These are phyloP conservation scores for Cyclotella sp. DNA, from an alignment of 108 stramenopile genomes.

Conservation along the genomic window DNA sequence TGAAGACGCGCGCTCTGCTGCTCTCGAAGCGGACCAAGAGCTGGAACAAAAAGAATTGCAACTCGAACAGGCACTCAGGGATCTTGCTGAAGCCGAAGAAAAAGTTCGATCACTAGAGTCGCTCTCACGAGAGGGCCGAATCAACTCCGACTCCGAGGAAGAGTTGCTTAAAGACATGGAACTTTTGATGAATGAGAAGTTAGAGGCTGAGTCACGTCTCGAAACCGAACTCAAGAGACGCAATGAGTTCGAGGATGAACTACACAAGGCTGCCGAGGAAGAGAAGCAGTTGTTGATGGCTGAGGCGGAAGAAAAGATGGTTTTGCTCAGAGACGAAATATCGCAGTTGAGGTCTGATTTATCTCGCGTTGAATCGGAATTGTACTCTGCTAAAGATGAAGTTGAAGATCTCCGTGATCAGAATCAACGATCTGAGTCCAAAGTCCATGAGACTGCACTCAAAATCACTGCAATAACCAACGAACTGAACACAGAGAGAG, in stretches of 20 bases:
- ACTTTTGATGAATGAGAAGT: slow-evolving; percentile 54
- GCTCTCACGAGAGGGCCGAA: background rate
- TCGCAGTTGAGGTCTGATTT: slow-evolving; percentile 50
- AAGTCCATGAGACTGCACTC: slow-evolving; percentile 29
- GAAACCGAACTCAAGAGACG: slow-evolving; percentile 51
- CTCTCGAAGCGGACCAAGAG: slow-evolving; percentile 48
- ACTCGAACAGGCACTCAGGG: slow-evolving; percentile 49
- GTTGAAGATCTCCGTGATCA: slow-evolving; percentile 62
- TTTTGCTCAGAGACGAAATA: slow-evolving; percentile 47
- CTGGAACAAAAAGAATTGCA: slow-evolving; percentile 46
- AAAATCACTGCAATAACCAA: slow-evolving; percentile 43
- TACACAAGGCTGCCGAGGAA: slow-evolving; percentile 65
- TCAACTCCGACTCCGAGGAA: slow-evolving; percentile 59
- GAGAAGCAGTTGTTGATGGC: slow-evolving; percentile 70
- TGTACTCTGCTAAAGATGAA: slow-evolving; percentile 61
- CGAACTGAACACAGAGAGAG: slow-evolving; percentile 32
- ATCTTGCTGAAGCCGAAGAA: slow-evolving; percentile 45
- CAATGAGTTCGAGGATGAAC: slow-evolving; percentile 47
- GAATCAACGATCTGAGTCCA: slow-evolving; percentile 41
- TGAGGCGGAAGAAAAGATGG: slow-evolving; percentile 75
- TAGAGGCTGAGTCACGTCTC: slow-evolving; percentile 48
- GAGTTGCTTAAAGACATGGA: slow-evolving; percentile 62
- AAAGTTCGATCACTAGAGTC: slow-evolving; percentile 8
- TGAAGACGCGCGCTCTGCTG: slow-evolving; percentile 61
- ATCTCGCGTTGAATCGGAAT: slow-evolving; percentile 66